These are phyloP conservation scores for Zanthoxylum bungeanum DNA, from an alignment of 345 rosid genomes.

Conservation along the genomic window DNA sequence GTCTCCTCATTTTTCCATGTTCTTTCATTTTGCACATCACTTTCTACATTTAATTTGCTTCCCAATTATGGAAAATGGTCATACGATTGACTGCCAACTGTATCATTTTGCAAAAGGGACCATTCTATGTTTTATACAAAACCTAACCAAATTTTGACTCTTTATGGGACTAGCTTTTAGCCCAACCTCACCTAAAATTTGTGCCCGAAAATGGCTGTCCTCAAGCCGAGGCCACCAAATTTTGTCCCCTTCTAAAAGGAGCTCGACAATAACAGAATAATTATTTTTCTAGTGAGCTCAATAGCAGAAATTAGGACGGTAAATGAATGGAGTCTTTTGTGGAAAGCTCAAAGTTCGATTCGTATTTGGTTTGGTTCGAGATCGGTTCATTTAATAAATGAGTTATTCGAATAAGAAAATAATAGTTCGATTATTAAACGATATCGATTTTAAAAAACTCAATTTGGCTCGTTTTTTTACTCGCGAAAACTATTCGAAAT, in stretches of 20 bases:
- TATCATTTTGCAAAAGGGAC: neutral
- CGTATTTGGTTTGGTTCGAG: too few relatives aligned
- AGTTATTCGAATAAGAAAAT: too few relatives aligned
- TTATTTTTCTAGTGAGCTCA: too few relatives aligned
- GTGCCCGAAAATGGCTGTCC: neutral
- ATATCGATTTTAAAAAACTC: too few relatives aligned
- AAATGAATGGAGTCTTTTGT: too few relatives aligned
- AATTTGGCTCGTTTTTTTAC: too few relatives aligned
- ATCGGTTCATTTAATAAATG: too few relatives aligned
- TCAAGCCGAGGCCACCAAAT: neutral
- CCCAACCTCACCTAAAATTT: neutral
- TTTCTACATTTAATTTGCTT: neutral
- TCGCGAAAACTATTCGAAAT: too few relatives aligned
- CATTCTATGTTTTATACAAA: neutral
- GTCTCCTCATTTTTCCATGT: neutral
- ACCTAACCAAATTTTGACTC: neutral
- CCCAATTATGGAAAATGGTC: neutral
- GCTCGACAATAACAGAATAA: neutral
- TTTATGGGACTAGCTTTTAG: neutral
- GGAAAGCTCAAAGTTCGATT: too few relatives aligned
- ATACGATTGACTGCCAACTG: neutral
- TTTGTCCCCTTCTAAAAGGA: neutral
- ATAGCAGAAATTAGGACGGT: too few relatives aligned
- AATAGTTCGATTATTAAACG: too few relatives aligned
- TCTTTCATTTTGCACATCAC: neutral